Evolutionary conservation across 2,329 filamentous ascomycete genomes (phyloP).

Genomic region (Aplosporella prunicola): DNA sequence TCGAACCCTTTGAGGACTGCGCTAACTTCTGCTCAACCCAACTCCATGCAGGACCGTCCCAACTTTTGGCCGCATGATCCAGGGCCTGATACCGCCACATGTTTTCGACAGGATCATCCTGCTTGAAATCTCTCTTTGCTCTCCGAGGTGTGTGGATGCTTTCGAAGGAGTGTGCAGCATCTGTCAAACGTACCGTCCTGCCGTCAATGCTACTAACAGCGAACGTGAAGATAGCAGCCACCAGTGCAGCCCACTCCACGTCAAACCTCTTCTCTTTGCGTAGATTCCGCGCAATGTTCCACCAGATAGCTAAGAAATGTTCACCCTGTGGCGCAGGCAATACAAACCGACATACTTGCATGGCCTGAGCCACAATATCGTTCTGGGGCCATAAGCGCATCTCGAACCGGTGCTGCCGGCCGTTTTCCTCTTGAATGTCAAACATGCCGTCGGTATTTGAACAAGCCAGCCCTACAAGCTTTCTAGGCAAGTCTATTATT

Average conservation of each 20-base stretch:
- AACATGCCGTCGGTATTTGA: background rate
- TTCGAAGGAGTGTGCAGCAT: slow-evolving; percentile 5
- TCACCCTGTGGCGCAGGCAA: slow-evolving; percentile 28
- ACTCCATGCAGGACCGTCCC: slow-evolving; percentile 24
- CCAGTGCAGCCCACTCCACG: slow-evolving; percentile 31
- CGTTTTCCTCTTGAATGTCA: slow-evolving; percentile 25
- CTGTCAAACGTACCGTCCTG: slow-evolving; percentile 17
- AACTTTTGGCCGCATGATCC: slow-evolving; percentile 20
- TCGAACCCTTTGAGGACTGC: slow-evolving; percentile 15
- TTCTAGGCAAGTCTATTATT: background rate
- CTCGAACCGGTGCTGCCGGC: slow-evolving; percentile 23
- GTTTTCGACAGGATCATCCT: slow-evolving; percentile 7
- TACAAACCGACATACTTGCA: slow-evolving; percentile 24
- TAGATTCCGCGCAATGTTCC: slow-evolving; percentile 24
- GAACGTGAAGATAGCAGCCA: slow-evolving; percentile 31
- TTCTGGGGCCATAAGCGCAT: slow-evolving; percentile 23
- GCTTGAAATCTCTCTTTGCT: background rate
- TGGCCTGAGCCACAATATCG: slow-evolving; percentile 20
- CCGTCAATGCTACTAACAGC: slow-evolving; percentile 27
- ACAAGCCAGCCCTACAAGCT: slow-evolving; percentile 2
- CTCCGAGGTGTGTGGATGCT: slow-evolving; percentile 3
- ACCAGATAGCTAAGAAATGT: slow-evolving; percentile 29
- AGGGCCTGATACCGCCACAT: slow-evolving; percentile 25
- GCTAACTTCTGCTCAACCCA: slow-evolving; percentile 21
- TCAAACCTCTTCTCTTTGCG: slow-evolving; percentile 13